phyloP scores from a whole-genome alignment of 257 asterid species.

The Penstemon newberryi region DNA sequence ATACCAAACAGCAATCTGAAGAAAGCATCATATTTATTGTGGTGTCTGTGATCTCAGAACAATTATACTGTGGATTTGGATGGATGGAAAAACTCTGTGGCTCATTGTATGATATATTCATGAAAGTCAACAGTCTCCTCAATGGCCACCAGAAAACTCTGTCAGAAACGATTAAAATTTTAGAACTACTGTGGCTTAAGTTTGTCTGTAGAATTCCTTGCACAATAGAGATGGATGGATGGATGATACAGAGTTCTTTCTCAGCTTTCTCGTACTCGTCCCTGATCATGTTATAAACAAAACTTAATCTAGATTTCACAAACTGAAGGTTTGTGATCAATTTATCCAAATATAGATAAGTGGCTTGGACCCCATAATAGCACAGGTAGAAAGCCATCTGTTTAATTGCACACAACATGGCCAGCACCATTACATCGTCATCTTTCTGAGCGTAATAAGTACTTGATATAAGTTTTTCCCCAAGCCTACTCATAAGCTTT shows the following conservation, averaged over 20 bases:
- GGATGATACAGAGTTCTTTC: conserved; percentile 42
- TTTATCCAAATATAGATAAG: conserved; percentile 50
- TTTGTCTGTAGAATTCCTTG: conserved; percentile 42
- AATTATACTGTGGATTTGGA: conserved; percentile 27
- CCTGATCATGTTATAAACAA: conserved; percentile 42
- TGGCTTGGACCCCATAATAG: conserved; percentile 57
- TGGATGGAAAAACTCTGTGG: conserved; percentile 30
- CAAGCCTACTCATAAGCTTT: conserved; percentile 40
- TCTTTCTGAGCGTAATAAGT: conserved; percentile 30
- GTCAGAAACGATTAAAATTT: conserved; percentile 56
- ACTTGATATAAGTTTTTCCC: conserved; percentile 31
- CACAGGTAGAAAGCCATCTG: conserved; percentile 71
- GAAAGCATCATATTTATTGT: conserved; percentile 27
- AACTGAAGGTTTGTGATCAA: conserved; percentile 43
- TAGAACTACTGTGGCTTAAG: conserved; percentile 30
- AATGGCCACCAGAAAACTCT: conserved; percentile 56
- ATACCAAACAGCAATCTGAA: conserved; percentile 55
- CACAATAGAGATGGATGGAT: conserved; percentile 58
- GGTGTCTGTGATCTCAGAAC: conserved; percentile 31
- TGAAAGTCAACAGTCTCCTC: conserved; percentile 48
- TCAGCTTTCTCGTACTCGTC: conserved; percentile 47
- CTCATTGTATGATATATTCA: conserved; percentile 46
- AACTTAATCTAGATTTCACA: conserved; percentile 42
- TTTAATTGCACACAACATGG: conserved; percentile 52
- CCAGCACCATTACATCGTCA: conserved; percentile 35